Percentiles rank a stretch among this genome's conserved stretches.
These are phyloP conservation scores for Coemansia sp. DNA, from an alignment of 192 early-diverging fungal genomes.

Conservation along the genomic window DNA sequence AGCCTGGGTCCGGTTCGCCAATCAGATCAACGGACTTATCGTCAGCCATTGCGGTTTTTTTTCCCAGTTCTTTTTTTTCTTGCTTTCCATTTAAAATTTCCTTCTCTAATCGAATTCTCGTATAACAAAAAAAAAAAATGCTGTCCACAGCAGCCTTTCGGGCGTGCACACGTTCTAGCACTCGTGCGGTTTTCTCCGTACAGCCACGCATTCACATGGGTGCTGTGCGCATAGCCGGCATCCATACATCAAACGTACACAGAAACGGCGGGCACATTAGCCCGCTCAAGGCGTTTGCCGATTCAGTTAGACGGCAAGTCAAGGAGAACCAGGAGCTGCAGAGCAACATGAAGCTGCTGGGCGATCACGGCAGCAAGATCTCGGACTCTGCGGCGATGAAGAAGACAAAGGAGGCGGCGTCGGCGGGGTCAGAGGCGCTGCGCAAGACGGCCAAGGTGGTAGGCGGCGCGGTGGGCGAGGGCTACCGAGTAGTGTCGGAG, in stretches of 20 bases:
- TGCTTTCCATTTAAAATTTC: conserved; percentile 1
- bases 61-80: conserved; percentile 1
- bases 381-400: conserved; percentile 85
- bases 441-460: conserved; percentile 72
- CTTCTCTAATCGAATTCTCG: no score
- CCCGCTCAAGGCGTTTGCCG: conserved; percentile 79
- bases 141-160: background rate
- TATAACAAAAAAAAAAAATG: background rate
- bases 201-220: background rate
- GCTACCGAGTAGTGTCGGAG: conserved; percentile 66
- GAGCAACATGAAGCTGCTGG: conserved; percentile 85
- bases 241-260: conserved; percentile 33
- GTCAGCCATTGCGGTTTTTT: background rate
- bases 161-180: conserved; percentile 8
- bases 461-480: conserved; percentile 60
- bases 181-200: background rate
- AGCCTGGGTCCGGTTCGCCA: background rate
- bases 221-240: conserved; percentile 7
- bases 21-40: conserved; percentile 4
- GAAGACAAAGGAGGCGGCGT: conserved; percentile 73
- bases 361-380: conserved; percentile 77
- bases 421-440: conserved; percentile 58
- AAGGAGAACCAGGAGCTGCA: conserved; percentile 95
- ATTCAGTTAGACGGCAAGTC: conserved; percentile 88
- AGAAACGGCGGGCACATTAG: conserved; percentile 49